Evolutionary conservation across 2,329 filamentous ascomycete genomes (phyloP).

Genomic region (Fusarium fracticaudum): DNA sequence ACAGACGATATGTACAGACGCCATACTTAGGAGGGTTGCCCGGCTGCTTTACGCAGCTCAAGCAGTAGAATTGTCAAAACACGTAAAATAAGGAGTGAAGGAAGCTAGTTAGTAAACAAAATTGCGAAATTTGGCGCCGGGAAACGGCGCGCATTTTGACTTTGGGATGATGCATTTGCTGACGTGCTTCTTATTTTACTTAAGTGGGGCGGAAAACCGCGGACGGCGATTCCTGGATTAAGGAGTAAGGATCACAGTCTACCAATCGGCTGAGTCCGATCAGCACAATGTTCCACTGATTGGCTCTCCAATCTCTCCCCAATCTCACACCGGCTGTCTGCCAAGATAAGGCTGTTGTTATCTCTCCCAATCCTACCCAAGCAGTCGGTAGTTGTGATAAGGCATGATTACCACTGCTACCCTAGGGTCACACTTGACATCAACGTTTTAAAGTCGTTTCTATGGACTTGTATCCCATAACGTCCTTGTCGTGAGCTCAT

Average conservation of each 20-base stretch:
- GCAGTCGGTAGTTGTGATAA: neutral
- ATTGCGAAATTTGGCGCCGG: neutral
- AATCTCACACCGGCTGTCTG: neutral
- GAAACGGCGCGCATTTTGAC: neutral
- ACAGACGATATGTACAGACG: neutral
- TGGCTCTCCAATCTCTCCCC: constrained; percentile 3
- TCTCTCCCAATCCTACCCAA: neutral
- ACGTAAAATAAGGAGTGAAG: neutral
- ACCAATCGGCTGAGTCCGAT: constrained; percentile 3
- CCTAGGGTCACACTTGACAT: neutral
- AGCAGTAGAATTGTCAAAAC: neutral
- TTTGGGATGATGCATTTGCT: neutral
- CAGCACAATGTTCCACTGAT: neutral
- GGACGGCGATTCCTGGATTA: constrained; percentile 16
- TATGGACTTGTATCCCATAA: neutral
- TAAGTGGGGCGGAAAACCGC: neutral
- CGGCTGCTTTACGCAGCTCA: neutral
- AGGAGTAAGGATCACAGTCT: neutral
- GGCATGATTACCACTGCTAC: neutral
- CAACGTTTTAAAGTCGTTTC: neutral
- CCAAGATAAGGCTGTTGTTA: neutral
- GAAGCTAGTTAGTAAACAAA: neutral
- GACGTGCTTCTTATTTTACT: neutral
- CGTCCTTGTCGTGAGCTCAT: neutral
- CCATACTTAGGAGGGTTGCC: neutral